Evolutionary conservation across 345 rosid species (phyloP).

Genomic region (Citrus cavaleriei): DNA sequence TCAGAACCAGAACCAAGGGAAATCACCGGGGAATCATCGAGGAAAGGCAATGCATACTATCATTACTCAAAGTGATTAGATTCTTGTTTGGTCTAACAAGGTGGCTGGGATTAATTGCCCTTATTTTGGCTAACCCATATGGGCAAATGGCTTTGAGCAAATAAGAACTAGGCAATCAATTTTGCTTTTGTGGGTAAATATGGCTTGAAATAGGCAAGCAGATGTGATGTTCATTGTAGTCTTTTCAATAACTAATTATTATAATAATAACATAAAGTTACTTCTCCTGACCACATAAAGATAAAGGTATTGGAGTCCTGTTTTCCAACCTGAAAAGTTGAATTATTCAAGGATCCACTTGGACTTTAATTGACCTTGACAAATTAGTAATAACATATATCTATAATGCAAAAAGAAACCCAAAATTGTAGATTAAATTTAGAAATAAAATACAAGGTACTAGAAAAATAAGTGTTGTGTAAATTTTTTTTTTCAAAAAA

Average conservation of each 20-base stretch:
- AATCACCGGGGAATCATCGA: neutral
- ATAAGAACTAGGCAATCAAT: neutral
- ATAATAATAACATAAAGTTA: neutral
- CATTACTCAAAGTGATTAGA: neutral
- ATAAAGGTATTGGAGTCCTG: neutral
- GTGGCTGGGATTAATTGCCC: neutral
- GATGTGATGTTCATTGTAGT: conserved; percentile 22
- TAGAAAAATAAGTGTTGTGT: neutral
- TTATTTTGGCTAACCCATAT: neutral
- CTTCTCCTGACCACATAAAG: neutral
- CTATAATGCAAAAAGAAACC: neutral
- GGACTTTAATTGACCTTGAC: neutral
- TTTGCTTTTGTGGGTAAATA: neutral
- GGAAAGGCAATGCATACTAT: neutral
- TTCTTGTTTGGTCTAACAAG: neutral
- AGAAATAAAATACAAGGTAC: neutral
- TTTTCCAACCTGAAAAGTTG: conserved; percentile 10
- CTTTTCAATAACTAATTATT: neutral
- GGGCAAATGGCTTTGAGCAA: neutral
- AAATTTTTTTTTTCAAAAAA: too few relatives aligned
- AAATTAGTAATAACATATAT: neutral
- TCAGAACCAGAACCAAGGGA: neutral
- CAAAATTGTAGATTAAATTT: neutral
- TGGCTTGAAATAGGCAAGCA: conserved; percentile 28
- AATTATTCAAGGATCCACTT: neutral